Conservation (phyloP, 2,329 filamentous ascomycete genomes). For the Celoporthe dispersa region DNA sequence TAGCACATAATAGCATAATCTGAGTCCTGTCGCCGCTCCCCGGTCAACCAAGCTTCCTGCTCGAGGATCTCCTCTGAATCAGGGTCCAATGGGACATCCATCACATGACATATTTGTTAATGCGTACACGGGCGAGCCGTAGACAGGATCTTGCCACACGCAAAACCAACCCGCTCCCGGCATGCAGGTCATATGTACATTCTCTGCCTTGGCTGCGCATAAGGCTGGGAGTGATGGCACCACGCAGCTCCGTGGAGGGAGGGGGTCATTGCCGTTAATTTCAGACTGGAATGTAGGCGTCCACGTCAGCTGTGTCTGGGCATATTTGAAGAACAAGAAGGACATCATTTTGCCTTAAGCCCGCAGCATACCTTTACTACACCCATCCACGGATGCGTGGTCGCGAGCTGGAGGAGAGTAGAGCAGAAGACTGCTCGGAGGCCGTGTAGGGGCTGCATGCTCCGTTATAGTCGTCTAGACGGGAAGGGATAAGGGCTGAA, state of each 20-base stretch:
- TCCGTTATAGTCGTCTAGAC: neutral
- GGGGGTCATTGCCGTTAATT: neutral
- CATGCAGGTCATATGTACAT: slow-evolving; percentile 8
- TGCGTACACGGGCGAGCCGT: neutral
- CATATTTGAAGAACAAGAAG: neutral
- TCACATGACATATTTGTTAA: slow-evolving; percentile 9
- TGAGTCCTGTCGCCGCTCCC: neutral
- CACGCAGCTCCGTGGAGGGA: neutral
- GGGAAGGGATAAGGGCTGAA: neutral
- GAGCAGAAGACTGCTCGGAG: neutral
- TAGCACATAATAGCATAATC: neutral
- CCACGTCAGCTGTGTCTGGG: neutral
- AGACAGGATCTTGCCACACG: slow-evolving; percentile 3
- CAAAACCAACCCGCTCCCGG: slow-evolving; percentile 15
- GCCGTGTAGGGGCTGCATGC: neutral
- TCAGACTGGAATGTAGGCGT: neutral
- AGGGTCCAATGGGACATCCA: slow-evolving; percentile 4
- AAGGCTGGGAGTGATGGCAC: neutral
- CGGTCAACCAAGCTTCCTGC: neutral
- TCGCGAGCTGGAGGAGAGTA: neutral
- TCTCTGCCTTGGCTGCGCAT: neutral
- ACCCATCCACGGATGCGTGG: neutral
- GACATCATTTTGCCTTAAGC: neutral
- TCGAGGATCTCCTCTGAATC: neutral
- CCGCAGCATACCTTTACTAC: neutral